Evolutionary conservation across 768 basidiomycete species (phyloP).

Genomic region (Harrya chromipes): DNA sequence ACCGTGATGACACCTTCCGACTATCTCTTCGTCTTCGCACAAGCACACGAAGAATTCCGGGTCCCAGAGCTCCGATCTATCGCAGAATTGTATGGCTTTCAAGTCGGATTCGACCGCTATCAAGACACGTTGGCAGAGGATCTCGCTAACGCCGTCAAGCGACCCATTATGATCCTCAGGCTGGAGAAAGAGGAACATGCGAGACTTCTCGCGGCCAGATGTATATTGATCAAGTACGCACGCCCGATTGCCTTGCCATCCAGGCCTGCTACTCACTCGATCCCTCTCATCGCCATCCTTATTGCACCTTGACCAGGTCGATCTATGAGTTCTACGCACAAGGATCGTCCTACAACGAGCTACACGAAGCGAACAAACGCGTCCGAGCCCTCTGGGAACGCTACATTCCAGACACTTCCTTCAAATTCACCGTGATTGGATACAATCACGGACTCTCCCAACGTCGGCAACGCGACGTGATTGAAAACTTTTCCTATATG

Average conservation of each 20-base stretch:
- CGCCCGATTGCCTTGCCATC: slow-evolving; percentile 14
- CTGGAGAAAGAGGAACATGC: slow-evolving; percentile 75
- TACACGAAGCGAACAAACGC: slow-evolving; percentile 56
- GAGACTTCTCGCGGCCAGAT: slow-evolving; percentile 64
- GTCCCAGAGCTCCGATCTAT: slow-evolving; percentile 80
- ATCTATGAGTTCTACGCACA: slow-evolving; percentile 77
- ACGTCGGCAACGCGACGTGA: slow-evolving; percentile 57
- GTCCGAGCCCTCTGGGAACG: slow-evolving; percentile 51
- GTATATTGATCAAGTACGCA: slow-evolving; percentile 76
- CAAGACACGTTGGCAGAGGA: slow-evolving; percentile 33
- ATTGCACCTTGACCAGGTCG: slow-evolving; percentile 44
- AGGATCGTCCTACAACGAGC: slow-evolving; percentile 62
- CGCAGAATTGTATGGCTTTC: slow-evolving; percentile 69
- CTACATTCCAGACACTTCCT: slow-evolving; percentile 65
- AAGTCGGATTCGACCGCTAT: slow-evolving; percentile 44
- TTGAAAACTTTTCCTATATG: slow-evolving; percentile 87
- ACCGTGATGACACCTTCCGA: slow-evolving; percentile 22
- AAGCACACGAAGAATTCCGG: slow-evolving; percentile 77
- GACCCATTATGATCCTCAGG: slow-evolving; percentile 73
- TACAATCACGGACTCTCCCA: slow-evolving; percentile 76
- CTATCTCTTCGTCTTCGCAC: slow-evolving; percentile 76
- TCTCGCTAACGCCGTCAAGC: slow-evolving; percentile 42
- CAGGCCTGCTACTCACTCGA: background rate
- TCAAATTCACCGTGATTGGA: slow-evolving; percentile 74
- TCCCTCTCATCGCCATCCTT: background rate